Base-by-base conservation (phyloP, 495 filamentous ascomycete genomes). In the Penicillium pancosmium region DNA sequence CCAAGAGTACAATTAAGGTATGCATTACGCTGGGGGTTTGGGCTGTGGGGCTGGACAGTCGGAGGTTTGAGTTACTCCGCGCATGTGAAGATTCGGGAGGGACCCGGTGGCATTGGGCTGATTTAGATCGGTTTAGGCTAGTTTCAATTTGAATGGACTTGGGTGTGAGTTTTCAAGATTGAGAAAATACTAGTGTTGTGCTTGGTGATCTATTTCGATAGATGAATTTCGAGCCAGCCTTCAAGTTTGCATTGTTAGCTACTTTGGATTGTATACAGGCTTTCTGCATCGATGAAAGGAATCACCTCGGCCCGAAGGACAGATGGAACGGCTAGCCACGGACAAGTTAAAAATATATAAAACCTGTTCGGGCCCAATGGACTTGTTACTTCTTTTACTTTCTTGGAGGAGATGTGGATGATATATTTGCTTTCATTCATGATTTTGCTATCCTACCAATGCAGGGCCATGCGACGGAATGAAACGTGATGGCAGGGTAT, bases 361-460 rank as follows among this genome's bases (percentile, higher is more conserved):
- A 19, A 44, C 12, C 3, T 5, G 6, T n/a, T n/a, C 7, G 5
- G 4, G 41, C 8, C 8, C 41, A 12, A 44, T 16, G 4, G 2
- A 18, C 41, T 44, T 16, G 4, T 8, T 44, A 44, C 41, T n/a
- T 12, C 41, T 44, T 16, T n/a, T 16, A 44, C 16, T 44, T 44
- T 10, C 0, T 10, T 44, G 15, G 16, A 16, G 8, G 2, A n/a
- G 41, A 16, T 44, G 16, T 16, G 16, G 15, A 9, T 12, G 4
- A 44, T 19, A 40, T 52, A 36, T 23, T 52, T 19, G 46, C 18
- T 27, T 25, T 48, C 46, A 48, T 48, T 48, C 46, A 48, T 48
- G 21, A 48, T 48, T 48, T 48, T 48, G 41, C 41, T 16, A 48
- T 48, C 46, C 46, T 48, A 48, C 46, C 46, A 48, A 48, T 48